Evolutionary conservation across 306 rosid species (phyloP), one percentile per base, ranked within the genome.

Genomic region (Benincasa hispida): DNA sequence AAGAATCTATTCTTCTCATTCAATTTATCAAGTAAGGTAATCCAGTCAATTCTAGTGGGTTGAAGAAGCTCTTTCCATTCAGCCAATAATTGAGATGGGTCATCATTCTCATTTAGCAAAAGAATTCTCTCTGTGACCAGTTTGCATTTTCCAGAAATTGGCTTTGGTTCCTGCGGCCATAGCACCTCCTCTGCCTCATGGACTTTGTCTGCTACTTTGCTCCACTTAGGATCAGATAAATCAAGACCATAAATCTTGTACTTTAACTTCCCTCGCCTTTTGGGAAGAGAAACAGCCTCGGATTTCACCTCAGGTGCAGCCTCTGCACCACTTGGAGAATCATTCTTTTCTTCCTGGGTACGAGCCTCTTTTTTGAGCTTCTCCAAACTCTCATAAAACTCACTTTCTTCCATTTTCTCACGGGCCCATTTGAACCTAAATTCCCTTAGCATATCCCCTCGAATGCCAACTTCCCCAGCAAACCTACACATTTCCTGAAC

Each of bases 381-480:
- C 84, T 90, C 92, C 85, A 94, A 85, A 77, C 83, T 61, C 79
- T 86, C 88, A 27, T 87, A 87, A 78, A 92, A 92, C 19, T 94
- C 96, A 19, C 82, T 80, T 32, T 94, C 95, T 83, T 92, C 97
- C 97, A 91, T 89, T 82, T 89, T 87, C 78, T 94, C 96, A 0
- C 90, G 85, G 0, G 98, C 98, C 97, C 97, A 94, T 82, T 91
- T 94, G 86, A 89, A 91, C 79, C 97, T 87, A 60, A 94, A 82
- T 85, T 94, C 98, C 68, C 97, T 82, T 6, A 92, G 83, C 96
- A 94, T 76, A 81, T 86, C 89, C 30, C 98, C 99, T 1, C 93
- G 87, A 53, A 94, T 86, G 0, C 97, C 97, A 50, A 94, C 84
- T 65, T 94, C 97, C 0, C 94, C 92, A 4, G 98, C 97, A 70